These are phyloP conservation scores for Yarrowia osloensis DNA, from an alignment of 805 yeast species.

Conservation along the genomic window DNA sequence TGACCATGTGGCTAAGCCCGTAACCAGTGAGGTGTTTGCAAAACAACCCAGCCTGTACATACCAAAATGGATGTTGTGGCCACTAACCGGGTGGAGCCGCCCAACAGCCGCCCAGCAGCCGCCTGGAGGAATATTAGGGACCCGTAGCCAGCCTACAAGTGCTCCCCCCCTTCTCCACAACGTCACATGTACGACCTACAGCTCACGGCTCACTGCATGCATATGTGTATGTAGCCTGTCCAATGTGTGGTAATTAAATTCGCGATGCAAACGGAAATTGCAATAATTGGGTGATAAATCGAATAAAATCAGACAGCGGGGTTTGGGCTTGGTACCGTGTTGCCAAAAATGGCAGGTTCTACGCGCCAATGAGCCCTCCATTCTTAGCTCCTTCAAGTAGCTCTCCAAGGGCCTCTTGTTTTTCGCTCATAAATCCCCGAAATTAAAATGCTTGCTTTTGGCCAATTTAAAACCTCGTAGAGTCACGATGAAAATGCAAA, in stretches of 20 bases:
- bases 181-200: too few relatives aligned
- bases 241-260: background rate
- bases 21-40: slow-evolving; percentile 14
- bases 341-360: too few relatives aligned
- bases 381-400: too few relatives aligned
- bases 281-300: background rate
- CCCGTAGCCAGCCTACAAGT: background rate
- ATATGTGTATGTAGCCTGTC: background rate
- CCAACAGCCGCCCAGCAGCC: background rate
- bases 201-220: background rate
- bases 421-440: slow-evolving; percentile 7
- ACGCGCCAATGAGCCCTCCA: too few relatives aligned
- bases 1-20: slow-evolving; percentile 14
- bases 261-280: background rate
- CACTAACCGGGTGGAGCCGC: too few relatives aligned
- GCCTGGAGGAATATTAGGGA: too few relatives aligned
- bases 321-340: too few relatives aligned
- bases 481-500: background rate
- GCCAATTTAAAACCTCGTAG: background rate
- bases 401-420: background rate
- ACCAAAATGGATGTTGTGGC: background rate
- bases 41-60: background rate
- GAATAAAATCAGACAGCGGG: too few relatives aligned
- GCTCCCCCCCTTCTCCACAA: background rate
- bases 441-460: background rate